Base-by-base conservation (phyloP, 305 asterid species). In the Striga hermonthica region DNA sequence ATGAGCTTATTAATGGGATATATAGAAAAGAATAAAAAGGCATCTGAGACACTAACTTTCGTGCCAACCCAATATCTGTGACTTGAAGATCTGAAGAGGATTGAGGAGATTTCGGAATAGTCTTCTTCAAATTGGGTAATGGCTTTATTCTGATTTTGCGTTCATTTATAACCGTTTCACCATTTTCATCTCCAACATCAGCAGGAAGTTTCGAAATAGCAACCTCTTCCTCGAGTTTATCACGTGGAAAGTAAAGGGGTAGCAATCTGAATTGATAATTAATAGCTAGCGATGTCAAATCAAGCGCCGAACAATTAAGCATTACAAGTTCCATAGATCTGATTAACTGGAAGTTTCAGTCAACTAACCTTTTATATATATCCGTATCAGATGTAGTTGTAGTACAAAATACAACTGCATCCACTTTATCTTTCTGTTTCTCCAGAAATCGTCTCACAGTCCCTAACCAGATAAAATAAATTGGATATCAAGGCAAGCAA, bases 171-270 rank as follows among this genome's bases (percentile, higher is more conserved):
- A 80, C 74, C 31, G 95, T 86, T 74, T 88, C 97, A 31, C 97
- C 97, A 83, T 90, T 86, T 83, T 88, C 96, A 84, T 90, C 97
- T 67, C 98, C 96, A 74, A 90, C 97, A 78, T 90, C 97, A 41
- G 91, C 91, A 71, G 95, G 97, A 71, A 90, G 95, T 78, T 88
- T 88, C 39, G 82, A 74, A 43, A 80, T 72, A 60, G 94, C 95
- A 56, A 91, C 72, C 74, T 81, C 86, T 74, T 88, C 97, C 78
- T 91, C 97, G 37, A 80, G 83, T 58, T 79, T 86, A 74, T 88
- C 88, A 41, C 95, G 86, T 16, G 96, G 97, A 72, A 91, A 91
- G 80, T 91, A 91, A 66, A 88, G 95, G 3, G 97, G 97, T 80
- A 91, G 97, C 82, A 88, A 82, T 76, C 96, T 91, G 75, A 43